A percentile compares a stretch with the other conserved stretches of the same genome.
phyloP scores from a whole-genome alignment of 2,329 filamentous ascomycete species.

The Claviceps fusiformis region DNA sequence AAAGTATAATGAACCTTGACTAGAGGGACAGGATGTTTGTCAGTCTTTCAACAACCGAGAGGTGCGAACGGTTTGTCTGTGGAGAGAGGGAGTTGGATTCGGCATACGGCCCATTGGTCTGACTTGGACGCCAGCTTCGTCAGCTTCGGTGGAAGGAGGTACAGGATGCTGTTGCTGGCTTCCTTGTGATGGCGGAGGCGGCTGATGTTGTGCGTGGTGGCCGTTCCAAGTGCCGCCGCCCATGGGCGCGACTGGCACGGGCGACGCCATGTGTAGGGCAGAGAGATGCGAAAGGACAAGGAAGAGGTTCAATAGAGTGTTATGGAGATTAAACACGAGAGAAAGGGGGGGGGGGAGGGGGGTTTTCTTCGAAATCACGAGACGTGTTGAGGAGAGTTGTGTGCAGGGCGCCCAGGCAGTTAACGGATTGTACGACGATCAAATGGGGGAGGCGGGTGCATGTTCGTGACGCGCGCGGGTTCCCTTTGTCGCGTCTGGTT shows the following conservation, averaged over 20 bases:
- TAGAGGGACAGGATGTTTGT: constrained; percentile 22
- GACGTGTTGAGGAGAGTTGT: constrained; percentile 1
- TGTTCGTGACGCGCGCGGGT: constrained; percentile 21
- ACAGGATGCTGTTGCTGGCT: constrained; percentile 12
- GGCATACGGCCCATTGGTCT: constrained; percentile 55
- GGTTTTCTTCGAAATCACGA: neutral
- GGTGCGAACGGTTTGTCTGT: constrained; percentile 4
- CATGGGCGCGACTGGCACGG: constrained; percentile 19
- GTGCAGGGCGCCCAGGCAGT: constrained; percentile 5
- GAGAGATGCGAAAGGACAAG: neutral
- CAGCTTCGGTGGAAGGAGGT: constrained; percentile 18
- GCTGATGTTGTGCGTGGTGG: constrained; percentile 3
- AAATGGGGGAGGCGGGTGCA: constrained; percentile 24
- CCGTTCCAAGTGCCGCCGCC: constrained; percentile 6
- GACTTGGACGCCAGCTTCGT: constrained; percentile 40
- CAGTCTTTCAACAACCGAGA: constrained; percentile 8
- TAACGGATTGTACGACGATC: constrained; percentile 10
- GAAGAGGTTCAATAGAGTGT: neutral
- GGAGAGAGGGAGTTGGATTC: neutral
- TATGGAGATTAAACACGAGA: neutral
- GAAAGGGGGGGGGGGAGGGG: neutral
- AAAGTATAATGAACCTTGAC: constrained; percentile 97
- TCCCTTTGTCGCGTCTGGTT: constrained; percentile 3
- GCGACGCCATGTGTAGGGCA: constrained; percentile 20
- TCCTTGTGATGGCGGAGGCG: constrained; percentile 1